Percentiles rank a stretch among this genome's conserved stretches.
Conservation (phyloP, 1,284 basidiomycete species). For the Trichosporon sp. region DNA sequence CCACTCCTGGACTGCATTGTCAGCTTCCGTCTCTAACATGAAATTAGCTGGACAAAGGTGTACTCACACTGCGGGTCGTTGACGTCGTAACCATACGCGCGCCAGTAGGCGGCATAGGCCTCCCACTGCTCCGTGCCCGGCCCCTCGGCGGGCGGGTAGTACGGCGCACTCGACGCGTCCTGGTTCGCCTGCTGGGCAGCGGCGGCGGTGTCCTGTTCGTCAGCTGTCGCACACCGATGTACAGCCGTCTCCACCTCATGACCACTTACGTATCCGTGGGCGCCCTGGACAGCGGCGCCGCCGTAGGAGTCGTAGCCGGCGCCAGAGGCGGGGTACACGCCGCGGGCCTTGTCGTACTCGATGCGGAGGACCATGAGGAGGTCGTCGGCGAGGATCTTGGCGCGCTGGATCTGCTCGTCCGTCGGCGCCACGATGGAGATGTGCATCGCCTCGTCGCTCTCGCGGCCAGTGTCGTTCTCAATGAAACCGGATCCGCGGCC, state of each 20-base stretch:
- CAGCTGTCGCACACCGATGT: slow-evolving; percentile 42
- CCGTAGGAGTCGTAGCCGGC: slow-evolving; percentile 61
- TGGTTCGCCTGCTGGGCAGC: slow-evolving; percentile 60
- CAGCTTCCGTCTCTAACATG: not conserved
- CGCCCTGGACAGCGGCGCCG: slow-evolving; percentile 62
- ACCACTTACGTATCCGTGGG: slow-evolving; percentile 69
- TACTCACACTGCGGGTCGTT: slow-evolving; percentile 61
- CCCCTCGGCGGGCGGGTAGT: slow-evolving; percentile 54
- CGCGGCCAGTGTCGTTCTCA: slow-evolving; percentile 88
- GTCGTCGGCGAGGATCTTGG: slow-evolving; percentile 85
- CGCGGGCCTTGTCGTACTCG: slow-evolving; percentile 77
- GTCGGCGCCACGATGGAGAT: slow-evolving; percentile 93
- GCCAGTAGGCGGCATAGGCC: slow-evolving; percentile 60
- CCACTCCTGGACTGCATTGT: slow-evolving; percentile 52
- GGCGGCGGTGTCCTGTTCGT: slow-evolving; percentile 26
- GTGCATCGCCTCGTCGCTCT: slow-evolving; percentile 89
- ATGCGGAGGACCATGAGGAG: slow-evolving; percentile 79
- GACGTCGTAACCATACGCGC: slow-evolving; percentile 85
- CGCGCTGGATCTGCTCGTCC: slow-evolving; percentile 79
- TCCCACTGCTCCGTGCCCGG: slow-evolving; percentile 55
- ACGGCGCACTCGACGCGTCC: slow-evolving; percentile 51
- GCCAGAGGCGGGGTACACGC: slow-evolving; percentile 50
- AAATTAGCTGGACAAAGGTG: not conserved
- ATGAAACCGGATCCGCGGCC: slow-evolving; percentile 93
- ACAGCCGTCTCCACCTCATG: too few species aligned